Base-by-base conservation (phyloP, 2,329 filamentous ascomycete genomes). In the Torrubiella hemipterigena region DNA sequence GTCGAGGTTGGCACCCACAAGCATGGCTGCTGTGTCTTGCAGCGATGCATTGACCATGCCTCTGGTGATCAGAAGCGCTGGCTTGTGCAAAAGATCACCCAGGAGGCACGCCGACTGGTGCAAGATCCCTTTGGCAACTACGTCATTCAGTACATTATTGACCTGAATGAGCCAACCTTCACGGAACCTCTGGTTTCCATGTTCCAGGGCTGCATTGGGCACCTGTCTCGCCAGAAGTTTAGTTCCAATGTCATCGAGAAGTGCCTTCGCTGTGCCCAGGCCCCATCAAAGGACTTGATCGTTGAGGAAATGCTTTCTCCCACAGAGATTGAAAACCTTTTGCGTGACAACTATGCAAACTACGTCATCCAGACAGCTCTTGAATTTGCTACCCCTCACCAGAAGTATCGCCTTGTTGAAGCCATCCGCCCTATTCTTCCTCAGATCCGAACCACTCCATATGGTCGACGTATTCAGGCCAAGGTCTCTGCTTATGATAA, bases 221-320 rank as follows among this genome's bases (percentile, higher is more conserved):
- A 56, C 57, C 71, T 71, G 12, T 96, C 91, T 6, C 87, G 86
- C 53, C 91, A 98, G 64, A 98, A 98, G 60, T 98, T 98, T 64
- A 95, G 86, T 61, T 96, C 91, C 48, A 98, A 98, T 46, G 91
- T 98, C 35, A 89, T 98, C 40, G 91, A 98, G 64, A 98, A 98
- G 56, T 87, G 82, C 47, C 63, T 96, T 36, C 85, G 91, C 34
- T 93, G 85, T 51, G 79, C 87, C 21, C 75, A 81, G 37, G 65
- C 75, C 16, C 64, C 71, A 8, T 81, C 81, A 31, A 86, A 81
- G 51, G 80, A 85, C 45, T 67, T 78, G 54, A 78, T 98, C 58
- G 80, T 95, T 36, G 73, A 81, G 21, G 91, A 96, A 61, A 78
- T 98, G 50, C 65, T 78, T 35, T 50, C 60, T 7, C 71, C 78